Evolutionary conservation across 148 eudicot genomes (phyloP).

Genomic region (Rhododendron mucronatum): DNA sequence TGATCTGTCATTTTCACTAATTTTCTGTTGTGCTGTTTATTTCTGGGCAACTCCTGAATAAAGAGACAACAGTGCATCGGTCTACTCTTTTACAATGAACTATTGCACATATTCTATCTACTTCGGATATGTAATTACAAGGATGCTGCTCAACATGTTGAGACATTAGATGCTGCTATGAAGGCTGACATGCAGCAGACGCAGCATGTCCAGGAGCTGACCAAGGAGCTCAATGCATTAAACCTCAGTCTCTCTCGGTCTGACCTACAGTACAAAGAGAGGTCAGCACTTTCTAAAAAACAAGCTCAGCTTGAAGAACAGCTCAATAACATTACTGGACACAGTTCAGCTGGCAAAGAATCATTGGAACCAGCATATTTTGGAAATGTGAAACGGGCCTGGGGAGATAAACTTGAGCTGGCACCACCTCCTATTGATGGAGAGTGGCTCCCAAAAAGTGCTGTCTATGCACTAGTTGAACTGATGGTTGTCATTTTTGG

Average conservation of each 20-base stretch:
- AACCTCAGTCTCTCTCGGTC: slow-evolving; percentile 50
- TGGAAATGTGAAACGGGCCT: slow-evolving; percentile 57
- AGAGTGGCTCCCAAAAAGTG: slow-evolving; percentile 96
- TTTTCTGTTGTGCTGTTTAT: background rate
- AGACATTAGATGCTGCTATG: slow-evolving; percentile 81
- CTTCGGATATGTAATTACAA: slow-evolving; percentile 94
- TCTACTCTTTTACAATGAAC: slow-evolving; percentile 78
- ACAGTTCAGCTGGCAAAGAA: slow-evolving; percentile 33
- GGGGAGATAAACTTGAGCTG: slow-evolving; percentile 68
- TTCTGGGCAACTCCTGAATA: slow-evolving; percentile 7
- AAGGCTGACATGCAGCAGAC: slow-evolving; percentile 70
- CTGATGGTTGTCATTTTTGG: slow-evolving; percentile 74
- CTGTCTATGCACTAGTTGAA: slow-evolving; percentile 86
- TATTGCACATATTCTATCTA: slow-evolving; percentile 82
- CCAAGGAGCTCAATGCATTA: slow-evolving; percentile 54
- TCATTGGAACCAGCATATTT: slow-evolving; percentile 50
- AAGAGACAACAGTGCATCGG: slow-evolving; percentile 82
- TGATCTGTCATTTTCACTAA: slow-evolving; percentile 5
- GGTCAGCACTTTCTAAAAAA: slow-evolving; percentile 46
- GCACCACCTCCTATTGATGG: slow-evolving; percentile 95
- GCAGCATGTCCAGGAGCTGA: slow-evolving; percentile 45
- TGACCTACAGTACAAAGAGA: slow-evolving; percentile 49
- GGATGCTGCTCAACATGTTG: slow-evolving; percentile 74
- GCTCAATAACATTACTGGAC: slow-evolving; percentile 36
- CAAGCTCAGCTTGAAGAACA: slow-evolving; percentile 65